A percentile compares a stretch with the other conserved stretches of the same genome.
These are phyloP conservation scores for Stentor coeruleus DNA, from an alignment of 73 alveolate genomes.

Conservation along the genomic window DNA sequence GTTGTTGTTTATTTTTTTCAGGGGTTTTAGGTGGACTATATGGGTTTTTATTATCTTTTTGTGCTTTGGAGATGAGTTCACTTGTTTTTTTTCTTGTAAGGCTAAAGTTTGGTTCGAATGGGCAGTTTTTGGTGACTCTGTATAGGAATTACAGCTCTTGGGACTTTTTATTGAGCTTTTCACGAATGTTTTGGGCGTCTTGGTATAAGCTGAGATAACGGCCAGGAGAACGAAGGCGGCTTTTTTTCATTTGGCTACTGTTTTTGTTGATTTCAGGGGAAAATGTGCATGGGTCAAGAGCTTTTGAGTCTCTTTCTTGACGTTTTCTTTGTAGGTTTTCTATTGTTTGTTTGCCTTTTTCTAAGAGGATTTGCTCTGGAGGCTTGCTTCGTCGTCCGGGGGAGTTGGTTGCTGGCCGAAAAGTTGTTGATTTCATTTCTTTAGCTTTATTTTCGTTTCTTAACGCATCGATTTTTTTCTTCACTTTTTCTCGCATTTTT, in stretches of 20 bases:
- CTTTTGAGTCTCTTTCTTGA: neutral
- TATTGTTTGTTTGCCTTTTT: neutral
- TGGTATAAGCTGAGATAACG: neutral
- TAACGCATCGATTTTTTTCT: neutral
- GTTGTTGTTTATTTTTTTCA: no score
- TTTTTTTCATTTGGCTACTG: no score
- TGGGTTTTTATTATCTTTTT: no score
- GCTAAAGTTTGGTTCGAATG: neutral
- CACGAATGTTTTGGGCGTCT: neutral
- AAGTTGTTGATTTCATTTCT: neutral
- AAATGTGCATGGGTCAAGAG: neutral
- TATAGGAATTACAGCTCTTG: neutral
- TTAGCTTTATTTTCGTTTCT: neutral
- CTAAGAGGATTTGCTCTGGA: neutral
- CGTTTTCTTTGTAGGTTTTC: neutral
- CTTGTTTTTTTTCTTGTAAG: neutral
- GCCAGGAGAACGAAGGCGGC: no score
- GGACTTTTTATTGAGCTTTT: neutral
- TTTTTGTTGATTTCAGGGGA: slow-evolving; percentile 7
- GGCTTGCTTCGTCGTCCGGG: neutral
- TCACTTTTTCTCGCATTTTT: neutral
- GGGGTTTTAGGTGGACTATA: no score
- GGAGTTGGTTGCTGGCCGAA: neutral
- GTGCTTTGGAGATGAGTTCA: neutral
- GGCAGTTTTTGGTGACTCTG: neutral